Percentiles rank a stretch among this genome's conserved stretches.
These are phyloP conservation scores for Candida piceae DNA, from an alignment of 805 yeast species.

Conservation along the genomic window DNA sequence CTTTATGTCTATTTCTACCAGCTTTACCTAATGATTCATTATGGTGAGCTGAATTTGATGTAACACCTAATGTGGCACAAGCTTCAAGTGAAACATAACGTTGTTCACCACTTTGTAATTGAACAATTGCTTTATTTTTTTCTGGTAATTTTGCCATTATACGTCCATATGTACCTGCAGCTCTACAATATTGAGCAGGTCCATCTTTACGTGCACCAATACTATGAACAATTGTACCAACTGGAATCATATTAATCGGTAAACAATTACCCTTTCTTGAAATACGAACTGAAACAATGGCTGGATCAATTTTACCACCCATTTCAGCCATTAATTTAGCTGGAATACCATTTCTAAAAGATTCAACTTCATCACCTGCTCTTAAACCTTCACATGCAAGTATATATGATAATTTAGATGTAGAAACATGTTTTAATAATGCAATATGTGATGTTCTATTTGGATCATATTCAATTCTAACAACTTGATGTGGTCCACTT, in stretches of 20 bases:
- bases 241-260: constrained; percentile 89
- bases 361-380: constrained; percentile 86
- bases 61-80: constrained; percentile 90
- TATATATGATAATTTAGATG: constrained; percentile 69
- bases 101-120: constrained; percentile 88
- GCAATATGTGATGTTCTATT: constrained; percentile 93
- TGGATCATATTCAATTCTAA: constrained; percentile 93
- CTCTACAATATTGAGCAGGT: constrained; percentile 81
- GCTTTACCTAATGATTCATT: constrained; percentile 92
- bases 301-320: constrained; percentile 92
- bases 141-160: constrained; percentile 73
- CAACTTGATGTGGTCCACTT: constrained; percentile 72
- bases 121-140: constrained; percentile 65
- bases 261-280: constrained; percentile 93
- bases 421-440: constrained; percentile 56
- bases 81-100: constrained; percentile 82
- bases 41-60: constrained; percentile 90
- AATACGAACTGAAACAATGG: constrained; percentile 78
- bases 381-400: constrained; percentile 90
- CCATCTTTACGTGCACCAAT: constrained; percentile 76
- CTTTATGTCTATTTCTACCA: constrained; percentile 88
- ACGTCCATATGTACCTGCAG: constrained; percentile 95
- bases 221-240: constrained; percentile 85
- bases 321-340: constrained; percentile 65
- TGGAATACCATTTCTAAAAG: constrained; percentile 87